These are phyloP conservation scores for Wallacemonas sp. DNA, from an alignment of 208 protist genomes.

Conservation along the genomic window DNA sequence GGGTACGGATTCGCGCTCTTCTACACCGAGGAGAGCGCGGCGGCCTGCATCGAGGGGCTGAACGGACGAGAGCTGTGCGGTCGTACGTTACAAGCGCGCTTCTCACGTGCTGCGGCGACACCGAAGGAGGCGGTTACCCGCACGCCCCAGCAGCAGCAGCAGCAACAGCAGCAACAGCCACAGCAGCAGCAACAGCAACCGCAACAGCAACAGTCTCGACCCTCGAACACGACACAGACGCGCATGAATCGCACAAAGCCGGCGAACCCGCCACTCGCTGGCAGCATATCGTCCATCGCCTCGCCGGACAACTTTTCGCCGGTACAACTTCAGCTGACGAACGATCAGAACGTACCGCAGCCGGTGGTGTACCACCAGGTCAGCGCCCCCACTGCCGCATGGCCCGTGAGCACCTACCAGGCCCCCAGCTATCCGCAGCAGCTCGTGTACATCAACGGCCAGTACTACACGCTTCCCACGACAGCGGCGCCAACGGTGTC, in stretches of 20 bases:
- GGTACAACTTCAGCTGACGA: too few relatives aligned
- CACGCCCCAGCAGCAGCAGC: neutral
- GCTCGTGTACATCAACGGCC: conserved; percentile 4
- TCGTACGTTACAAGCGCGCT: conserved; percentile 49
- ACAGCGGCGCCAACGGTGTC: neutral
- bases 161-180: too few relatives aligned
- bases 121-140: conserved; percentile 23
- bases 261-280: neutral
- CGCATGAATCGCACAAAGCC: neutral
- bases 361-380: too few relatives aligned
- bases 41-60: conserved; percentile 45
- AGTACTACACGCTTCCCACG: conserved; percentile 9
- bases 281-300: too few relatives aligned
- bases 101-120: conserved; percentile 48
- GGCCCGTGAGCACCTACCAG: too few relatives aligned
- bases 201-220: neutral
- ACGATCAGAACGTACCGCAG: too few relatives aligned
- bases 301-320: too few relatives aligned
- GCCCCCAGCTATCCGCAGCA: too few relatives aligned
- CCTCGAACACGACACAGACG: neutral
- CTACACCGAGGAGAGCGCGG: conserved; percentile 44
- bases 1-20: conserved; percentile 77
- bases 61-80: conserved; percentile 36
- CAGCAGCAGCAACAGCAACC: too few relatives aligned
- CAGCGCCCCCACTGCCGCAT: too few relatives aligned